Conservation (phyloP, 2,329 filamentous ascomycete genomes). For the Ceratocystis colombiana region DNA sequence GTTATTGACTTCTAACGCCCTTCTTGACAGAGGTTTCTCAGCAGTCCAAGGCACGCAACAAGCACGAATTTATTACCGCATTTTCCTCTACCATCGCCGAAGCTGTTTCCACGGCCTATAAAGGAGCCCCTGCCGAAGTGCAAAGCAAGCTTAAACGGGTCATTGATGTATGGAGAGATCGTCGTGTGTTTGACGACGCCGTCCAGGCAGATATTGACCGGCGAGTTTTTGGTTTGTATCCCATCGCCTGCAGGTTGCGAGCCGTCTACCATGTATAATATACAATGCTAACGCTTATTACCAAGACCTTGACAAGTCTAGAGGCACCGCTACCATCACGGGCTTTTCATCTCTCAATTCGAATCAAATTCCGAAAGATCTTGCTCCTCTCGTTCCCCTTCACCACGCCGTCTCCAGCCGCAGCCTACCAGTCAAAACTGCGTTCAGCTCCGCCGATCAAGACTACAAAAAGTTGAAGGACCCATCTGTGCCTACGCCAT, state of each 20-base stretch:
- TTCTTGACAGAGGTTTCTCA: slow-evolving; percentile 70
- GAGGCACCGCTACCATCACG: slow-evolving; percentile 40
- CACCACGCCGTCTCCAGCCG: slow-evolving; percentile 68
- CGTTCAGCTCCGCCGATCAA: slow-evolving; percentile 59
- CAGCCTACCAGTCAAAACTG: slow-evolving; percentile 54
- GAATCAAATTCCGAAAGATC: slow-evolving; percentile 57
- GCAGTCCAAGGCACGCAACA: slow-evolving; percentile 85
- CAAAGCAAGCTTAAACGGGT: slow-evolving; percentile 81
- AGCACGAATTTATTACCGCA: slow-evolving; percentile 83
- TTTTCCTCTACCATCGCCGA: slow-evolving; percentile 90
- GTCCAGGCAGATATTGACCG: slow-evolving; percentile 74
- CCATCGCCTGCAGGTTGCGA: slow-evolving; percentile 25
- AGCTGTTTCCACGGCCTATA: slow-evolving; percentile 82
- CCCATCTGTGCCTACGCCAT: slow-evolving; percentile 56
- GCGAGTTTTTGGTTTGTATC: slow-evolving; percentile 60
- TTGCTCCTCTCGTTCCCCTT: slow-evolving; percentile 61
- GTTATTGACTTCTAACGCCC: background rate
- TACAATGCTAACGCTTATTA: background rate
- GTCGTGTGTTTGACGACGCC: slow-evolving; percentile 69
- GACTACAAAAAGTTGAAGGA: slow-evolving; percentile 81
- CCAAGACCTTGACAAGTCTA: slow-evolving; percentile 53
- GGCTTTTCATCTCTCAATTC: slow-evolving; percentile 48
- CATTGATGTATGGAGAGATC: slow-evolving; percentile 86
- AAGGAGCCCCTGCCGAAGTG: slow-evolving; percentile 72
- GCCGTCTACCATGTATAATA: background rate